Base-by-base conservation (phyloP, 1,284 basidiomycete genomes). In the Trichosporon sp. region DNA sequence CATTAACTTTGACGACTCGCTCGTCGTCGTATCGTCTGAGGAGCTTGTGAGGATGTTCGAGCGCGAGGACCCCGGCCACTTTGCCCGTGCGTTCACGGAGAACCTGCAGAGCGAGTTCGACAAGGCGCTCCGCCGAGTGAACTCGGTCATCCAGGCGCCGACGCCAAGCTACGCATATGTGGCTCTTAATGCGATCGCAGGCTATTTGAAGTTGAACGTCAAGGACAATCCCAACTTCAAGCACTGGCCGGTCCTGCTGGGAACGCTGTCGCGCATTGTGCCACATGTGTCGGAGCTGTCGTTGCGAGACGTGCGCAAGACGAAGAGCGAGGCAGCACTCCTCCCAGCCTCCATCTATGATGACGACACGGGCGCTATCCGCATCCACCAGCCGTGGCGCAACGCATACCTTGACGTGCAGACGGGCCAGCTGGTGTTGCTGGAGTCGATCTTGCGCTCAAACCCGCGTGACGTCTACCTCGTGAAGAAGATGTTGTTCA, bases 401-500 rank as follows among this genome's bases (percentile, higher is more conserved):
- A 83, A 83, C 52, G 27, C 36, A 16, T 83, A 87, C 46, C 84
- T 86, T 8, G 84, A 88, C 77, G 83, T 91, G 57, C 86, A 89
- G 29, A 83, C 86, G 1, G 85, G 88, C 0, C 90, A 92, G 78
- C 87, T 91, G 65, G 81, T 88, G 71, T 78, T 91, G 32, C 86
- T 90, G 65, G 75, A 85, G 23, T 81, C 84, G 11, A 84, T 90
- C 80, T 80, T 91, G 31, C 86, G 86, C 71, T 84, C 84, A 34
- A 88, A 87, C 72, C 85, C 84, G 4, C 85, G 89, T 71, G 89
- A 91, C 62, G 85, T 90, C 3, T 87, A 88, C 65, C 77, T 85
- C 46, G 81, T 91, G 64, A 85, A 89, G 64, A 90, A 89, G 81
- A 86, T 83, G 70, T 84, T 90, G 80, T 82, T 85, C 9, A 82